Conservation (phyloP, 805 yeast species). For the Candida endomychidarum region DNA sequence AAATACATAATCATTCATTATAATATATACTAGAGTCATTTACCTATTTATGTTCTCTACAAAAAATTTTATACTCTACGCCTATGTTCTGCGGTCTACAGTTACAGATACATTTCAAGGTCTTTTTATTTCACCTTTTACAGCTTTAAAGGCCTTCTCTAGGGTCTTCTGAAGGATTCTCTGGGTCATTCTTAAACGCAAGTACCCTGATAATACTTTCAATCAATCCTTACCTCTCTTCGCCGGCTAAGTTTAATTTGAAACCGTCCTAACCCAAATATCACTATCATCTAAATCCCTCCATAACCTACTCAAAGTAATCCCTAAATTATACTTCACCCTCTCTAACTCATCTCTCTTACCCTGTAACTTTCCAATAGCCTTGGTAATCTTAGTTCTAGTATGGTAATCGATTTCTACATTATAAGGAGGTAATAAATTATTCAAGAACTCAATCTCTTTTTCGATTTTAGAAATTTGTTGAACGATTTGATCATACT, state of each 20-base stretch:
- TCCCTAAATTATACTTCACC: slow-evolving; percentile 42
- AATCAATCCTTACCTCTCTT: too few relatives aligned
- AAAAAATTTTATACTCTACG: too few relatives aligned
- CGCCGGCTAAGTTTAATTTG: too few relatives aligned
- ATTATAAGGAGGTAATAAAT: slow-evolving; percentile 43
- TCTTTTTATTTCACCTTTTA: too few relatives aligned
- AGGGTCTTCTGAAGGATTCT: too few relatives aligned
- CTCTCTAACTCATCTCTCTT: slow-evolving; percentile 43
- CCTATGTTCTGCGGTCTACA: too few relatives aligned
- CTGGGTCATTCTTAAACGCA: too few relatives aligned
- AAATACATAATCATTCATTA: slow-evolving; percentile 6
- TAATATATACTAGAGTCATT: slow-evolving; percentile 3
- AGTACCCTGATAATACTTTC: too few relatives aligned
- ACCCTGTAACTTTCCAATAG: slow-evolving; percentile 38
- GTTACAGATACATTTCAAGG: too few relatives aligned
- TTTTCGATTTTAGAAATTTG: slow-evolving; percentile 39
- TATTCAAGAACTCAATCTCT: slow-evolving; percentile 38
- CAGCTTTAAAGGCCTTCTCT: too few relatives aligned
- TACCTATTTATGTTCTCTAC: too few relatives aligned
- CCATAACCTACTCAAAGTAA: slow-evolving; percentile 43
- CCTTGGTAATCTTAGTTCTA: slow-evolving; percentile 37
- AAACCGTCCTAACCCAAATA: slow-evolving; percentile 38
- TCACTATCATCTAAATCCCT: slow-evolving; percentile 42
- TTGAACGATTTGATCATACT: slow-evolving; percentile 32
- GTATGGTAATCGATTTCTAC: slow-evolving; percentile 45